These are phyloP conservation scores for Coniochaeta sp. DNA, from an alignment of 2,329 filamentous ascomycete genomes.

Conservation along the genomic window DNA sequence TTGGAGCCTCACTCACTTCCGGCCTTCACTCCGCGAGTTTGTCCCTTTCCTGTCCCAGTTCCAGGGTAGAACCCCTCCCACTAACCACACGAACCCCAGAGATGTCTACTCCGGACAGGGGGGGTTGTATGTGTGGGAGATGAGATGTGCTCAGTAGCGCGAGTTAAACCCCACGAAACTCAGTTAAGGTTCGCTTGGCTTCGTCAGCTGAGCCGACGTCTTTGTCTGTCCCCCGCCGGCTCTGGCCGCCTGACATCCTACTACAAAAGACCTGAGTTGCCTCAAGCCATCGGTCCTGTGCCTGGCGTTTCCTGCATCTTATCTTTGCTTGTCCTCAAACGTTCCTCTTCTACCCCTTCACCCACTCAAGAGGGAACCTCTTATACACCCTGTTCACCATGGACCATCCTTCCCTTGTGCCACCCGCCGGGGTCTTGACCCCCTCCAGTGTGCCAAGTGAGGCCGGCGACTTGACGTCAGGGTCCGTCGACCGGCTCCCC, in stretches of 20 bases:
- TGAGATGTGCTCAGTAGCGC: neutral
- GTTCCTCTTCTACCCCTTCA: neutral
- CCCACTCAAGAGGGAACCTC: neutral
- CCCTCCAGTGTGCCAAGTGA: neutral
- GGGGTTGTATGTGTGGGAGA: neutral
- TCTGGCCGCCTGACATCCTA: neutral
- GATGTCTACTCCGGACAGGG: neutral
- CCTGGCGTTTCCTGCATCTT: neutral
- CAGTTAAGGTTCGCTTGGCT: neutral
- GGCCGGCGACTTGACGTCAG: neutral
- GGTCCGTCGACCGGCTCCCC: conserved; percentile 7
- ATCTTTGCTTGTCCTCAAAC: neutral
- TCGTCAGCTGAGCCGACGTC: neutral
- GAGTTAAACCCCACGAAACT: conserved; percentile 1
- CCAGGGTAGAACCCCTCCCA: neutral
- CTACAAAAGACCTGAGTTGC: neutral
- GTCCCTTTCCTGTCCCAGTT: neutral
- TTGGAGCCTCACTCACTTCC: neutral
- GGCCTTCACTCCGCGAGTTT: neutral
- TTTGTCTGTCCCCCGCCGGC: neutral
- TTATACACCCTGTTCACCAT: neutral
- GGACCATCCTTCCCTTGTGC: neutral
- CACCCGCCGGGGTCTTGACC: neutral
- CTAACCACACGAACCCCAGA: neutral
- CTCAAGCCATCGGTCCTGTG: neutral